Base-by-base conservation (phyloP, 2,329 filamentous ascomycete species). In the Nannizziopsis arthrosporioides region DNA sequence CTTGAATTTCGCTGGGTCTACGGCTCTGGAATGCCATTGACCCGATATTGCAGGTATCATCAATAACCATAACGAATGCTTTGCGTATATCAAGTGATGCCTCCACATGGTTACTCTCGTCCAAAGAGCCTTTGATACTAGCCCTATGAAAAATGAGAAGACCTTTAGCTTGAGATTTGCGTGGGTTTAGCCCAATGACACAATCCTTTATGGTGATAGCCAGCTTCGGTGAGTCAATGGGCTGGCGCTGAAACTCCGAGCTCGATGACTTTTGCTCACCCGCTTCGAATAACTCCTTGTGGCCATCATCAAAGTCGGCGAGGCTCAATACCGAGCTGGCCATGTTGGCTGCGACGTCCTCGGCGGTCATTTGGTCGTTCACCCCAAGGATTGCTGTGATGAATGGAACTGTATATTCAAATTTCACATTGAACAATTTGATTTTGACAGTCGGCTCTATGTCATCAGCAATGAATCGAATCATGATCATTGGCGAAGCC, bases 381-480 rank as follows among this genome's bases (percentile, higher is more conserved):
- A 93, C 72, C 0, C 80, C 82, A 5, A 94, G 74, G 4, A 94
- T 65, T 45, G 87, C 85, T 72, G 94, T 82, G 0, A 95, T 65
- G 0, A 85, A 86, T 0, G 85, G 77, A 3, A 96, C 84, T 12
- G 83, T 82, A 63, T 98, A 98, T 61, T 98, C 93, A n/a, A 87
- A 65, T 51, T 80, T 82, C 3, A 94, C 57, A 52, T 94, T 88
- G 64, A 84, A 85, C 37, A 96, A 68, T 61, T 94, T 93, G 50
- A 95, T 64, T 62, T 93, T 94, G 55, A 95, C 72, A 5, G 86
- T 81, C 0, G 93, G 90, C 54, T 96, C 90, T 68, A 93, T 85
- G 61, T 96, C 90, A 61, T 96, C 89, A 0, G 87, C 87, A 55
- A 98, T 85, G 68, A 94, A 84, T 43, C 92, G 78, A 51, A 85